Percentiles rank a stretch among this genome's conserved stretches.
Conservation (phyloP, 768 basidiomycete genomes). For the Mycena leptocephala region DNA sequence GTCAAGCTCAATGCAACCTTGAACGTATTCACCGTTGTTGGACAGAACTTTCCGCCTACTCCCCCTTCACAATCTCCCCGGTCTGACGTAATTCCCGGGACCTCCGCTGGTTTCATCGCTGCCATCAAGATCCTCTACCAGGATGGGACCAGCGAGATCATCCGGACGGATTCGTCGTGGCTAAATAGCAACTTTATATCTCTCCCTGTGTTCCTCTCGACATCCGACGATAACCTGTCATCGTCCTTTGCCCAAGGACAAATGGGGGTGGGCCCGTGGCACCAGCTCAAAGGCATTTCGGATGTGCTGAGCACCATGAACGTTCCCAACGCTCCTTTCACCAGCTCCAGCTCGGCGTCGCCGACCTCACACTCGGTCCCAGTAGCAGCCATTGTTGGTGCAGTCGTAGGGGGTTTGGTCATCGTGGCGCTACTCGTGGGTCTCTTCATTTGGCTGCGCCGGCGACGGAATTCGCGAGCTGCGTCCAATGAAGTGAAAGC, state of each 20-base stretch:
- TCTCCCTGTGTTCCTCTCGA: constrained; percentile 2
- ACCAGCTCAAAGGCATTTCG: not conserved
- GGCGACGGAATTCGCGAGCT: no score
- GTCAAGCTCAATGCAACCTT: not conserved
- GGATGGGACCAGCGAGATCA: constrained; percentile 13
- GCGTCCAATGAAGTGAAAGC: not conserved
- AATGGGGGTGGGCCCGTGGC: not conserved
- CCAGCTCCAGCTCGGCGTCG: not conserved
- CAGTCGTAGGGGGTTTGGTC: not conserved
- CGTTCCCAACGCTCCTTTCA: constrained; percentile 21
- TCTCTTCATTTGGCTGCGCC: not conserved
- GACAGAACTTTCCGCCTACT: not conserved
- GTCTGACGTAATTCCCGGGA: no score
- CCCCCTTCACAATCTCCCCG: no score
- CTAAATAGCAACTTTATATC: not conserved
- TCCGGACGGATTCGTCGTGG: constrained; percentile 20
- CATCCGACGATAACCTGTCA: not conserved
- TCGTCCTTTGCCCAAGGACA: not conserved
- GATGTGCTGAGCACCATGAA: not conserved
- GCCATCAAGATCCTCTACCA: constrained; percentile 5
- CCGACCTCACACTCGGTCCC: not conserved
- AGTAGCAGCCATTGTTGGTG: not conserved
- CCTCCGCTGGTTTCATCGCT: constrained; percentile 17
- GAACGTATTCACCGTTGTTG: constrained; percentile 19
- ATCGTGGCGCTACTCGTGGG: not conserved